phyloP scores from a whole-genome alignment of 2,329 filamentous ascomycete genomes.

The Talaromyces funiculosus region DNA sequence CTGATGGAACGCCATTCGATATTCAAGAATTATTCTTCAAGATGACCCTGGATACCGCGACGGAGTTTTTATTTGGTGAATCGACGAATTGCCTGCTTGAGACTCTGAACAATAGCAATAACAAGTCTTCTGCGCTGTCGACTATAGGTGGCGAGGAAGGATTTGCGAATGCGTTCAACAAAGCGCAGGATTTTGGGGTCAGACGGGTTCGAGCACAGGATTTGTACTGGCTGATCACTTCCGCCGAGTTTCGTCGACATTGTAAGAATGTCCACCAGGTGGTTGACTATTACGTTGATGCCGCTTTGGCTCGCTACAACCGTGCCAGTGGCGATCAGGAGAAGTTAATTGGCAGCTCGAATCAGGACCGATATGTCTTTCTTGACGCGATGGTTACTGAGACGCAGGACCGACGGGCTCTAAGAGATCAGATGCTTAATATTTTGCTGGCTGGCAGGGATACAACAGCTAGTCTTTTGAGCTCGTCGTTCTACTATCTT shows the following conservation, averaged over 20 bases:
- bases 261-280: conserved; percentile 7
- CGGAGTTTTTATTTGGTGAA: conserved; percentile 62
- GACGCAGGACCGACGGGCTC: conserved; percentile 43
- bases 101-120: conserved; percentile 17
- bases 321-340: neutral
- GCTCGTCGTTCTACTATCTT: conserved; percentile 39
- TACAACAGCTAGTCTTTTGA: conserved; percentile 46
- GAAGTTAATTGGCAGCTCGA: conserved; percentile 15
- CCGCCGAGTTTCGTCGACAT: neutral
- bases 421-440: conserved; percentile 47
- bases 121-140: neutral
- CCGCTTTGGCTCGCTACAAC: conserved; percentile 47
- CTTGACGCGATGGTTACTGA: conserved; percentile 44
- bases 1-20: conserved; percentile 52
- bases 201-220: neutral
- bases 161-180: conserved; percentile 10
- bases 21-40: conserved; percentile 59
- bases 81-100: conserved; percentile 37
- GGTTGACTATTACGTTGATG: conserved; percentile 58
- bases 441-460: conserved; percentile 51
- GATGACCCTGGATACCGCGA: conserved; percentile 62
- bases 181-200: neutral
- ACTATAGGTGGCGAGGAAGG: conserved; percentile 3
- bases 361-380: conserved; percentile 40
- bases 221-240: conserved; percentile 4